These are phyloP conservation scores for Xylariomycetidae sp. DNA, from an alignment of 2,329 filamentous ascomycete genomes.

Conservation along the genomic window DNA sequence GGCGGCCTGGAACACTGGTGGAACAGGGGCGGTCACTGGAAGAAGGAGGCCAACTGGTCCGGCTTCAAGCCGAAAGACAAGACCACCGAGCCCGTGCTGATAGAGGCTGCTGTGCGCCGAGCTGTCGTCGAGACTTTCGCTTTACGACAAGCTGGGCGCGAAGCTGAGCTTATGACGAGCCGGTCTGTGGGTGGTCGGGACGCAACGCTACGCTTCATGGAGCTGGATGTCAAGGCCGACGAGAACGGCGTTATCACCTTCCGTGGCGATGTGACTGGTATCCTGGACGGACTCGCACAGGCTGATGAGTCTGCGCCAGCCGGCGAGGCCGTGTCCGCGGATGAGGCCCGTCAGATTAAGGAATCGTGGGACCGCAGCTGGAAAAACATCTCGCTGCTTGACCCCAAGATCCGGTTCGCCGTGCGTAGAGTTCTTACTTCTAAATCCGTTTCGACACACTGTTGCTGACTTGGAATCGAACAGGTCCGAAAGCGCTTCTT, in stretches of 20 bases:
- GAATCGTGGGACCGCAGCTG: conserved; percentile 48
- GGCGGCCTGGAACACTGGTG: conserved; percentile 46
- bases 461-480: not conserved
- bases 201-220: conserved; percentile 30
- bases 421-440: conserved; percentile 43
- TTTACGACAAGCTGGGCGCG: conserved; percentile 29
- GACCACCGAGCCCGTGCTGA: conserved; percentile 35
- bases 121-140: conserved; percentile 48
- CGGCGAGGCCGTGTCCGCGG: conserved; percentile 18
- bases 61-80: conserved; percentile 36
- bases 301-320: not conserved
- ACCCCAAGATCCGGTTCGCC: conserved; percentile 62
- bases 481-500: conserved; percentile 76
- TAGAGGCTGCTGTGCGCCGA: conserved; percentile 43
- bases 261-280: conserved; percentile 28
- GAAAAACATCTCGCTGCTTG: conserved; percentile 50
- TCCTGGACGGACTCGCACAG: conserved; percentile 28
- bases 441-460: not conserved
- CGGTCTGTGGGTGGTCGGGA: conserved; percentile 23
- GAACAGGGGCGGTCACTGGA: conserved; percentile 45
- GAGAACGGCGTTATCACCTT: conserved; percentile 35
- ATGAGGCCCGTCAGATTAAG: conserved; percentile 37
- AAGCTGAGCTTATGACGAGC: conserved; percentile 13
- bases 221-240: conserved; percentile 31
- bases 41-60: conserved; percentile 35